Base-by-base conservation (phyloP, 805 yeast genomes). In the Ogataea siamensis region DNA sequence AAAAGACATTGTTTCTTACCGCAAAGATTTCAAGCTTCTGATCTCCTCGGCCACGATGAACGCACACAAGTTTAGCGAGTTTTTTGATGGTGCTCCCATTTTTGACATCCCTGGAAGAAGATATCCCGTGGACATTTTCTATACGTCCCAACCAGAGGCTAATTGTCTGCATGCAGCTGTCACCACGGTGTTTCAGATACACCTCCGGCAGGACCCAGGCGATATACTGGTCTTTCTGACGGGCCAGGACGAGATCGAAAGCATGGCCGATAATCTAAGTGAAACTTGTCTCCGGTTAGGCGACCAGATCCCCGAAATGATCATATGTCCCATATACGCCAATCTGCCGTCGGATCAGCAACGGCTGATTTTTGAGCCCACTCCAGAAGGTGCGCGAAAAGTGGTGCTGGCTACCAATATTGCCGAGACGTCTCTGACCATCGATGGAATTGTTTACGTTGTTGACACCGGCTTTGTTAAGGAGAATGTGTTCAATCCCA, bases 21-120 rank as follows among this genome's bases (percentile, higher is more conserved):
- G 97, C 37, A 74, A 81, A 0, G 94, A 85, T 44, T 64, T 93
- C 38, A 78, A 79, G 49, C 53, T 93, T 4, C 67, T 93, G 13
- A 82, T 93, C 19, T 88, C 97, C 0, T 88, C 97, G 3, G 99
- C 99, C 1, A 93, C 99, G 0, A 80, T 93, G 61, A 91, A 93
- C 61, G 95, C 99, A 0, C 74, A 78, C 37, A 83, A 83, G 51
- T 93, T 93, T 57, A 81, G 96, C 14, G 70, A 72, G 4, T 93
- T 83, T 60, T 93, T 93, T 54, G 71, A 74, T 47, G 74, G 74
- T 12, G 94, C 96, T 2, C 97, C 96, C 0, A 82, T 93, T 23
- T 79, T 89, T 54, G 80, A 78, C 37, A 80, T 93, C 24, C 98
- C 98, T 0, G 99, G 99, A 0, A 70, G 98, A 50, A 72, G 95